Base-by-base conservation (phyloP, 768 basidiomycete genomes). In the Phylloporus sp. region DNA sequence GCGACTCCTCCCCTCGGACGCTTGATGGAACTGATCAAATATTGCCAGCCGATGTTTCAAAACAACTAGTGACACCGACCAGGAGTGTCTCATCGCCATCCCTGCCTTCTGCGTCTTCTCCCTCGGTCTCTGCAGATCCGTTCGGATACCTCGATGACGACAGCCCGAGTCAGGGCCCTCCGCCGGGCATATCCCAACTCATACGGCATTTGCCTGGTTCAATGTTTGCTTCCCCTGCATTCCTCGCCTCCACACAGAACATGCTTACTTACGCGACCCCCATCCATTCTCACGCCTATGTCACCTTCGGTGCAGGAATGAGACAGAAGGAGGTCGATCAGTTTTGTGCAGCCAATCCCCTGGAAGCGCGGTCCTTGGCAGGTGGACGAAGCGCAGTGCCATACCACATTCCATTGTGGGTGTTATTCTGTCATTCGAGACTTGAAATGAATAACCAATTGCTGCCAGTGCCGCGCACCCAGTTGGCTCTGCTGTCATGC, bases 221-320 rank as follows among this genome's bases (percentile, higher is more conserved):
- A 5, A 68, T 70, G 66, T 66, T 76, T 31, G 64, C 68, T 18
- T 67, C 63, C 1, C 64, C 67, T 6, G 57, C 59, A 28, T 65
- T 74, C 24, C 70, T 66, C 45, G 55, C 57, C 58, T 76, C 60
- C 53, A 69, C 43, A 54, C 64, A 73, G 38, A 70, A 72, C 34
- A 67, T 79, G 53, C 72, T 75, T 13, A 71, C 75, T 2, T 78
- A 80, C 20, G 76, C 79, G 6, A 77, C 77, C 45, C 81, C 88
- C 26, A 73, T 85, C 29, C 75, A 91, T 63, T 69, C 83, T 3
- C 80, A 87, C 48, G 88, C 86, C 31, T 93, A 82, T 64, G 84
- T 94, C 10, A 88, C 91, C 1, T 91, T 95, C 59, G 91, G 91
- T 20, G 85, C 92, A 6, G 93, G 93, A 3, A 84, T 84, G 74